Evolutionary conservation across 257 asterid genomes (phyloP).

Genomic region (Nicotiana paniculata): DNA sequence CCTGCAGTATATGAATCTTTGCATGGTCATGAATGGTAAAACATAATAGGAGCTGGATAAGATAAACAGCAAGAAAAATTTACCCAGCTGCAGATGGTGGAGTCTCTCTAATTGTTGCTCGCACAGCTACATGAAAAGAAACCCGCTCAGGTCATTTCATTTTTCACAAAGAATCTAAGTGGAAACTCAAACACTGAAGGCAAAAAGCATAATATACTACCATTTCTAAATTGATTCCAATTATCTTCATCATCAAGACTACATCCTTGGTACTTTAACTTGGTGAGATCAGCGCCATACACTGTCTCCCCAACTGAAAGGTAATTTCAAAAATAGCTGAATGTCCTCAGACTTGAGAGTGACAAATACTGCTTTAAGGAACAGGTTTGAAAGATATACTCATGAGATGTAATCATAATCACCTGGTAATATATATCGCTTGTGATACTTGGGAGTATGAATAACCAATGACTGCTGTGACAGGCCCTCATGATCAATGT

Average conservation of each 20-base stretch:
- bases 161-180: neutral
- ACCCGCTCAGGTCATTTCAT: neutral
- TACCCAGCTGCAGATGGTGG: constrained; percentile 54
- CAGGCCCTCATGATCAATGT: constrained; percentile 76
- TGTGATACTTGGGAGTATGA: constrained; percentile 77
- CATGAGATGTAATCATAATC: neutral
- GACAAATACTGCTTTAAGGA: neutral
- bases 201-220: constrained; percentile 26
- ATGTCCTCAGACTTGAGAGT: neutral
- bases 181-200: neutral
- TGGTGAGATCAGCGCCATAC: constrained; percentile 40
- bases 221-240: constrained; percentile 64
- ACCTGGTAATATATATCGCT: constrained; percentile 88
- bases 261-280: constrained; percentile 60
- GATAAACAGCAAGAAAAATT: constrained; percentile 12
- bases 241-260: constrained; percentile 59
- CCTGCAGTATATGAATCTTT: constrained; percentile 26
- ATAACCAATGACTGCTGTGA: constrained; percentile 88
- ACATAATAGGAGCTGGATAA: neutral
- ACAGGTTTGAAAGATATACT: neutral
- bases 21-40: neutral
- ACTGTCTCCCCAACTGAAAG: constrained; percentile 68
- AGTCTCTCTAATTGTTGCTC: constrained; percentile 61
- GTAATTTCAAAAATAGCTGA: neutral
- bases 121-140: constrained; percentile 43